Evolutionary conservation across 129 eudicot species (phyloP).

Genomic region (Artemisia tridentata): DNA sequence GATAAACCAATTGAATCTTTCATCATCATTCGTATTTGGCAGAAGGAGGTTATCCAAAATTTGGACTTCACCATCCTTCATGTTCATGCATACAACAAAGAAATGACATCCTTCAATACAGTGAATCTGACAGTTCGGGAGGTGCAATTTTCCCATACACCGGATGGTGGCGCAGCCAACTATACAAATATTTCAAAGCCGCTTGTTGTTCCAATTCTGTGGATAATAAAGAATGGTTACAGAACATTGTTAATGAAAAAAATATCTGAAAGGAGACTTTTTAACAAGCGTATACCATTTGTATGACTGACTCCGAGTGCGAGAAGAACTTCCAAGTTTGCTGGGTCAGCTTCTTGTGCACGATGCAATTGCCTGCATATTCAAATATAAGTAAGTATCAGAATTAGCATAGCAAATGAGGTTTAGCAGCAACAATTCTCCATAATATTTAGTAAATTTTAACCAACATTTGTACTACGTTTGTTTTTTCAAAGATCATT

Average conservation of each 20-base stretch:
- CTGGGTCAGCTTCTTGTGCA: conserved; percentile 86
- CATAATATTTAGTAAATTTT: not conserved
- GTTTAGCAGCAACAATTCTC: not conserved
- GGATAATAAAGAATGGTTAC: conserved; percentile 7
- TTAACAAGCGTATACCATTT: conserved; percentile 51
- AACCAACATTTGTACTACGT: too few relatives aligned
- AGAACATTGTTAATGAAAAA: not conserved
- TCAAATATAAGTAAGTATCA: conserved; percentile 1
- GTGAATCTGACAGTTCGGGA: conserved; percentile 61
- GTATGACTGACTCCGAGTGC: conserved; percentile 99
- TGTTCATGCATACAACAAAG: too few relatives aligned
- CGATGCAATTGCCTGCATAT: conserved; percentile 81
- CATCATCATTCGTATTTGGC: too few relatives aligned
- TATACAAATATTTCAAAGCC: conserved; percentile 79
- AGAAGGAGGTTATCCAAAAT: too few relatives aligned
- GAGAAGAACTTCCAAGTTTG: conserved; percentile 93
- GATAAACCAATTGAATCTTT: too few relatives aligned
- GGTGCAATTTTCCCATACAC: conserved; percentile 67
- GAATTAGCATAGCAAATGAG: not conserved
- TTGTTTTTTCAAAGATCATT: too few relatives aligned
- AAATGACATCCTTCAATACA: too few relatives aligned
- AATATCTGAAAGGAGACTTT: not conserved
- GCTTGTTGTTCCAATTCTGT: conserved; percentile 95
- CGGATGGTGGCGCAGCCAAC: conserved; percentile 89
- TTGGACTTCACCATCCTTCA: too few relatives aligned